A percentile compares a stretch with the other conserved stretches of the same genome.
These are phyloP conservation scores for Tulasnella sp. DNA, from an alignment of 768 basidiomycete genomes.

Conservation along the genomic window DNA sequence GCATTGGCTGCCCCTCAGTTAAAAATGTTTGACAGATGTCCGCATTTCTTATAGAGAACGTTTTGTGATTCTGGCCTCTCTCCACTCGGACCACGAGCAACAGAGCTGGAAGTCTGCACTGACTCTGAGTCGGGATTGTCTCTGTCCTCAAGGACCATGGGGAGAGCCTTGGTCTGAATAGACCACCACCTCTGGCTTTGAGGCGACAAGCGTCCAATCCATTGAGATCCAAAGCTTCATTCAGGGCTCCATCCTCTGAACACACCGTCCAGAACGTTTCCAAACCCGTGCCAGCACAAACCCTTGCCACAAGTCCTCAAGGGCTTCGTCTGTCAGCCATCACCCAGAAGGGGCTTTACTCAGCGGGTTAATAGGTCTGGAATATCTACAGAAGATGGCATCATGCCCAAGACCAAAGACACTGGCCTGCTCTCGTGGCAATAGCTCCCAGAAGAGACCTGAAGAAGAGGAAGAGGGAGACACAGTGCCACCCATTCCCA, in stretches of 20 bases:
- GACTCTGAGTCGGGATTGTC: background rate
- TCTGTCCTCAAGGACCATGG: background rate
- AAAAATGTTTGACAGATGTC: background rate
- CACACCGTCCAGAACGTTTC: background rate
- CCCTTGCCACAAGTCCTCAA: background rate
- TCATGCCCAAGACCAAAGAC: conserved; percentile 3
- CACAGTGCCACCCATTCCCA: background rate
- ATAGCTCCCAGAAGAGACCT: background rate
- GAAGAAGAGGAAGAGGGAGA: background rate
- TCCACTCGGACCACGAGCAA: background rate
- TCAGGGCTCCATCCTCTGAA: background rate
- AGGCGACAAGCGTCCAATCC: background rate
- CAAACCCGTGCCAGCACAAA: background rate
- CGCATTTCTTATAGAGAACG: too few species aligned
- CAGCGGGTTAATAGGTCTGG: background rate
- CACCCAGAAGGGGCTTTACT: background rate
- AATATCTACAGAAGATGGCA: background rate
- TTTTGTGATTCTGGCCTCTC: too few species aligned
- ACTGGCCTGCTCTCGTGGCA: background rate
- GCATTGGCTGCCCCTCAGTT: background rate
- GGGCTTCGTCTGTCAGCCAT: background rate
- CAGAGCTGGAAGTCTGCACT: background rate
- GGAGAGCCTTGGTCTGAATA: background rate
- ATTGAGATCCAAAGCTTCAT: background rate
- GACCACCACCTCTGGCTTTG: background rate